Evolutionary conservation across 2,329 filamentous ascomycete genomes (phyloP), one percentile per base, ranked within the genome.

Genomic region (Diaporthe helianthi): DNA sequence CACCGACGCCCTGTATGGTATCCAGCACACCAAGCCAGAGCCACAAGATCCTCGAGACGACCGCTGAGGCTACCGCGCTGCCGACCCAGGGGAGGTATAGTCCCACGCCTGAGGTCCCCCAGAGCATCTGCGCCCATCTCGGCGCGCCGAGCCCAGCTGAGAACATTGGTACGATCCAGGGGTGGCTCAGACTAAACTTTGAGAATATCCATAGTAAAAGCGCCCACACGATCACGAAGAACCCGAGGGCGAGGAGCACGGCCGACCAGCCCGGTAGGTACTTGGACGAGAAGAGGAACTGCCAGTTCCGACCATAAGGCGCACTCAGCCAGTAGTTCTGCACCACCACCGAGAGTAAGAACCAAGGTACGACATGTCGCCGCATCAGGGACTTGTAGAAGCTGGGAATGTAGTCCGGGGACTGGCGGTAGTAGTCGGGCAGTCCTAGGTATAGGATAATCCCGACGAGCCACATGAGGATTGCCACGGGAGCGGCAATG

Each of bases 271-370:
- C 77, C 9, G 85, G 82, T 3, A 87, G 85, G 74, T 88, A 83
- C 55, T 85, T 80, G n/a, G 86, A 87, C 58, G 80, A 82, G 85
- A 88, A 91, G n/a, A 90, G 83, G 79, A 86, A 92, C 47, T 81
- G 80, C 89, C 89, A 91, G 76, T 90, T 91, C 63, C 89, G 85
- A 44, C 89, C 89, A 74, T 90, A 91, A 1, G 86, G 88, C 1
- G 89, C 84, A 33, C 86, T 87, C 29, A 91, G 82, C 79, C 88
- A 91, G 82, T 89, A 90, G 77, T 91, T 91, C 75, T 90, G 89
- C 33, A 91, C 78, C 71, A 90, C 80, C 49, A 91, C 86, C 3
- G 86, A 84, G 70, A 89, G 79, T 77, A 90, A 87, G 80, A 90
- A 91, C 89, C 89, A 91, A n/a, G 89, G 80, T 49, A 91, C 84